Percentiles rank a stretch among this genome's conserved stretches.
These are phyloP conservation scores for Vigna radiata DNA, from an alignment of 306 rosid species.

Conservation along the genomic window DNA sequence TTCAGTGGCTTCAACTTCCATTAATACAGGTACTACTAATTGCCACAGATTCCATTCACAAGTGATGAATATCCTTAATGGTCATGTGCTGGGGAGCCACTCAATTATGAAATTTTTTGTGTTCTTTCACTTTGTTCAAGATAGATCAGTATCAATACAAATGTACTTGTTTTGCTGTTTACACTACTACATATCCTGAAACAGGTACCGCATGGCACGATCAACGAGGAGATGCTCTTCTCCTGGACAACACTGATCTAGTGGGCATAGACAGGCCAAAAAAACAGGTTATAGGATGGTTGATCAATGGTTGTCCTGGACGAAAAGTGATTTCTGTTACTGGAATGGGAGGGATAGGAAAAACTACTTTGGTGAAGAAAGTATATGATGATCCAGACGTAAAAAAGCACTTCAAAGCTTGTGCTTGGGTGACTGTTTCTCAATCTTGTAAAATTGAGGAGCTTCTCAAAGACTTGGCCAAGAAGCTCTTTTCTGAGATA, in stretches of 20 bases:
- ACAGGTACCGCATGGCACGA: constrained; percentile 54
- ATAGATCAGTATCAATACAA: not conserved
- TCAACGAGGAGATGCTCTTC: constrained; percentile 62
- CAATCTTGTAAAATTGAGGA: constrained; percentile 48
- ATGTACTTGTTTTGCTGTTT: constrained; percentile 22
- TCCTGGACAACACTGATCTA: constrained; percentile 64
- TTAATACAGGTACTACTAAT: constrained; percentile 43
- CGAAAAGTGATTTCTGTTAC: constrained; percentile 55
- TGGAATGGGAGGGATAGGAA: constrained; percentile 75
- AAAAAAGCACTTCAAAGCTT: constrained; percentile 54
- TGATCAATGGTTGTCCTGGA: constrained; percentile 25
- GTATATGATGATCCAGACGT: constrained; percentile 63
- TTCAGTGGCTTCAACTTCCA: constrained; percentile 47
- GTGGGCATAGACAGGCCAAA: constrained; percentile 58
- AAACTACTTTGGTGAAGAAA: constrained; percentile 62
- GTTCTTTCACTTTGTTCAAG: constrained; percentile 21
- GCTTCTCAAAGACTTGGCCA: constrained; percentile 55
- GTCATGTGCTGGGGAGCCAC: not conserved
- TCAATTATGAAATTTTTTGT: not conserved
- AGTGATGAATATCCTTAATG: constrained; percentile 19
- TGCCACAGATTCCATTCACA: constrained; percentile 1
- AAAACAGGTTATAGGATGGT: constrained; percentile 44
- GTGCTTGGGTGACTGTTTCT: constrained; percentile 67
- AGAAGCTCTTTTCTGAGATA: constrained; percentile 47
- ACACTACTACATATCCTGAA: constrained; percentile 23